Evolutionary conservation across 148 eudicot species (phyloP).

Genomic region (Vaccinium vitisidaea): DNA sequence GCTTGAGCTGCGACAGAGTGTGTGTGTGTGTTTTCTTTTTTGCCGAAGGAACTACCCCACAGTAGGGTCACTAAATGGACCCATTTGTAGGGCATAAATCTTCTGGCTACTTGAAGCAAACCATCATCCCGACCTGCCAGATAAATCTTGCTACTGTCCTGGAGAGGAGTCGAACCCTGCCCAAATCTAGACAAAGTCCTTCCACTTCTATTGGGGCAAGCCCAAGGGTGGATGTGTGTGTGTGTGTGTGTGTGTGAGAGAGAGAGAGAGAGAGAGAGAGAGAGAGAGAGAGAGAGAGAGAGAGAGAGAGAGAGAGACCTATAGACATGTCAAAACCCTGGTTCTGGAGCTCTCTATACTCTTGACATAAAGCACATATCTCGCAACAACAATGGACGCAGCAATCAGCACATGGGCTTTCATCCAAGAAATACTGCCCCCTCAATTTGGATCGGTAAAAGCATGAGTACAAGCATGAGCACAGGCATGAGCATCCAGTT

Average conservation of each 20-base stretch:
- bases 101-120: no score
- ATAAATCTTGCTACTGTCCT: no score
- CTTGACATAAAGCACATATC: slow-evolving; percentile 25
- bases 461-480: slow-evolving; percentile 25
- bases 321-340: slow-evolving; percentile 19
- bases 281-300: slow-evolving; percentile 7
- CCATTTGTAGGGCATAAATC: no score
- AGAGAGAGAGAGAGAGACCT: slow-evolving; percentile 13
- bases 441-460: slow-evolving; percentile 25
- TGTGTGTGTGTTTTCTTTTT: no score
- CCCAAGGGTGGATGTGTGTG: no score
- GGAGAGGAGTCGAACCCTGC: no score
- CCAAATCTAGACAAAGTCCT: no score
- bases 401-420: slow-evolving; percentile 19
- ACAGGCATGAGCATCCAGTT: slow-evolving; percentile 22
- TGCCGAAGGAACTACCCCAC: no score
- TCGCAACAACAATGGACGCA: slow-evolving; percentile 25
- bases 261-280: background rate
- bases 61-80: no score
- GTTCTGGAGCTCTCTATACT: slow-evolving; percentile 20
- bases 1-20: no score
- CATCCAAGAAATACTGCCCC: slow-evolving; percentile 20
- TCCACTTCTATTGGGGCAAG: no score
- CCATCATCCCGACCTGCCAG: no score
- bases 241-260: background rate